Evolutionary conservation across 2,329 filamentous ascomycete species (phyloP).

Genomic region (Colletotrichum abscissum): DNA sequence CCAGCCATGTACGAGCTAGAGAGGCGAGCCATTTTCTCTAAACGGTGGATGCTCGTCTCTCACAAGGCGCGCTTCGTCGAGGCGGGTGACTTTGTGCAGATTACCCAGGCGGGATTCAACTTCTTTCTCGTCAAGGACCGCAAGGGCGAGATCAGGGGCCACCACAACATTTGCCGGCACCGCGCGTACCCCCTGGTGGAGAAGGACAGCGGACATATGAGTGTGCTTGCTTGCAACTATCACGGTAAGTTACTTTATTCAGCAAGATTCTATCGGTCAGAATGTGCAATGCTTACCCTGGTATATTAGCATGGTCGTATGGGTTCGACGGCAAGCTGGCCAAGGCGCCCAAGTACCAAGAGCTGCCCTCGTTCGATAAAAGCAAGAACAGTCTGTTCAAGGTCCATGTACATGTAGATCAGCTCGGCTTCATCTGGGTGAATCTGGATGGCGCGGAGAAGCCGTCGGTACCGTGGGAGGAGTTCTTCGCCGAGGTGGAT

Average conservation of each 20-base stretch:
- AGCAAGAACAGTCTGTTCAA: constrained; percentile 51
- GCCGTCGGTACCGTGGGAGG: constrained; percentile 54
- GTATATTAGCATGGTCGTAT: constrained; percentile 52
- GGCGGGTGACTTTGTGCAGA: constrained; percentile 29
- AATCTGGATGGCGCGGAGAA: constrained; percentile 53
- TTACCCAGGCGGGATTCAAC: constrained; percentile 35
- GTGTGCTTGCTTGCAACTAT: neutral
- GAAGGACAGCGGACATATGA: constrained; percentile 33
- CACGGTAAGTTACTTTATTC: constrained; percentile 37
- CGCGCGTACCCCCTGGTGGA: constrained; percentile 36
- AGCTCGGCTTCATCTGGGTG: constrained; percentile 59
- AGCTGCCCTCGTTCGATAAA: constrained; percentile 52
- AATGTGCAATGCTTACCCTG: neutral
- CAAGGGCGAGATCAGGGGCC: constrained; percentile 27
- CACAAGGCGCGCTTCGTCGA: constrained; percentile 36
- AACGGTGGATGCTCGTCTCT: constrained; percentile 44
- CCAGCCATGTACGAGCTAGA: constrained; percentile 53
- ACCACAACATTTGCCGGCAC: constrained; percentile 37
- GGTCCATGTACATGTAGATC: constrained; percentile 57
- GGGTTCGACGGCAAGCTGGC: constrained; percentile 54
- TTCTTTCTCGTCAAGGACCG: constrained; percentile 37
- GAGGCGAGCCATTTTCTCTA: constrained; percentile 52
- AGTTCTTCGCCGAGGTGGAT: constrained; percentile 47
- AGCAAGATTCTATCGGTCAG: neutral
- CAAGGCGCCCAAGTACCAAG: constrained; percentile 56